These are phyloP conservation scores for Fagopyrum esculentum DNA, from an alignment of 148 eudicot genomes.

Conservation along the genomic window DNA sequence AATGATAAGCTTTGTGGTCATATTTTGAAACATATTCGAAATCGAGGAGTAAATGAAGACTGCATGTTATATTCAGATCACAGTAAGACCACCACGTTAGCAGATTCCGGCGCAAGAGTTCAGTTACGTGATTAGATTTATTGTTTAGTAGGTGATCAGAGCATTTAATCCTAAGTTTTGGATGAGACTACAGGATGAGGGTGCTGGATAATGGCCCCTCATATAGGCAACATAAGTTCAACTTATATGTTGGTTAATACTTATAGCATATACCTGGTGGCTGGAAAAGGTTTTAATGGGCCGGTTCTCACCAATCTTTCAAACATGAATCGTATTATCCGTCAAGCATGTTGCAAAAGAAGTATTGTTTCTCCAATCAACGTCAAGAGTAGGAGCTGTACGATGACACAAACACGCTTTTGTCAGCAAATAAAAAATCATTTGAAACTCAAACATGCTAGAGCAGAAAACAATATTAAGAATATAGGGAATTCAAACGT, in stretches of 20 bases:
- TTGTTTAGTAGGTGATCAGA: not conserved
- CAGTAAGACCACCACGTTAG: not conserved
- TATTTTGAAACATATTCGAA: not conserved
- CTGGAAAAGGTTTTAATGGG: constrained; percentile 62
- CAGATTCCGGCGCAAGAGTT: not conserved
- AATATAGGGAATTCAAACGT: not conserved
- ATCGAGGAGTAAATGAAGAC: not conserved
- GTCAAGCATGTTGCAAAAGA: constrained; percentile 83
- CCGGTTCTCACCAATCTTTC: constrained; percentile 46
- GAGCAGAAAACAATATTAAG: not conserved
- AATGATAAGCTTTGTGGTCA: not conserved
- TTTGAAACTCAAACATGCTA: not conserved
- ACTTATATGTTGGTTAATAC: not conserved
- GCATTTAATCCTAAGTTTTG: not conserved
- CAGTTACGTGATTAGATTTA: not conserved
- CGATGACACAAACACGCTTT: not conserved
- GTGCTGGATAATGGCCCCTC: no score
- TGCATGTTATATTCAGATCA: not conserved
- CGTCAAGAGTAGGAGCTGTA: constrained; percentile 63
- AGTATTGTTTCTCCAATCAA: constrained; percentile 71
- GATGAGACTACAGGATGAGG: no score
- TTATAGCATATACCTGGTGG: constrained; percentile 56
- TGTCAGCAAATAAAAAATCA: not conserved
- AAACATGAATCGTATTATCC: constrained; percentile 65
- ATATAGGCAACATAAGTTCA: not conserved